Conservation (phyloP, 140 eudicot species). For the Anethum foeniculum region DNA sequence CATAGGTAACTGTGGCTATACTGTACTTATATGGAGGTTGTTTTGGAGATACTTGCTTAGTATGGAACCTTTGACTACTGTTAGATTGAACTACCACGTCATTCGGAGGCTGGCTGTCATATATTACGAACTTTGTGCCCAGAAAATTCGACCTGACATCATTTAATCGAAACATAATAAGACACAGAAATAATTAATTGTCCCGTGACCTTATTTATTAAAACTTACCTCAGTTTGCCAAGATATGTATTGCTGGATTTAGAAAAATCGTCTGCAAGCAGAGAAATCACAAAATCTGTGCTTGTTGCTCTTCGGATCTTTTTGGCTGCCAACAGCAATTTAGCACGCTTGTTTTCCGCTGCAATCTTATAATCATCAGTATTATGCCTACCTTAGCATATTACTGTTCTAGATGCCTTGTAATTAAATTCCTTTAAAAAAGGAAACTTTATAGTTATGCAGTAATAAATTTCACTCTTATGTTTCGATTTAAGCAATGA, state of each 20-base stretch:
- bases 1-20: constrained; percentile 35
- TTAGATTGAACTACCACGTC: constrained; percentile 10
- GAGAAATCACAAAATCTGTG: constrained; percentile 41
- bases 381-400: not conserved
- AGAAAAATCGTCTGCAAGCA: constrained; percentile 39
- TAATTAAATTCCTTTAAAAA: not conserved
- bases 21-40: constrained; percentile 34
- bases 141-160: constrained; percentile 39
- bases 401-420: not conserved
- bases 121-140: constrained; percentile 43
- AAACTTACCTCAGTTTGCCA: constrained; percentile 37
- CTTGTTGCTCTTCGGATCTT: constrained; percentile 39
- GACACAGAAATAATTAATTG: not conserved
- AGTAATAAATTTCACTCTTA: not conserved
- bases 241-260: constrained; percentile 37
- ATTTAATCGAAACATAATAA: not conserved
- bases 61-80: constrained; percentile 19
- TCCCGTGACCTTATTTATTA: not conserved
- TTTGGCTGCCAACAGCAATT: constrained; percentile 37
- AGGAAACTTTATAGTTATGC: not conserved
- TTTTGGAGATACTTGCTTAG: constrained; percentile 35
- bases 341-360: constrained; percentile 37
- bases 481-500: not conserved
- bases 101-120: constrained; percentile 38
- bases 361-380: constrained; percentile 1